These are phyloP conservation scores for Lepidium africanum DNA, from an alignment of 345 rosid species.

Conservation along the genomic window DNA sequence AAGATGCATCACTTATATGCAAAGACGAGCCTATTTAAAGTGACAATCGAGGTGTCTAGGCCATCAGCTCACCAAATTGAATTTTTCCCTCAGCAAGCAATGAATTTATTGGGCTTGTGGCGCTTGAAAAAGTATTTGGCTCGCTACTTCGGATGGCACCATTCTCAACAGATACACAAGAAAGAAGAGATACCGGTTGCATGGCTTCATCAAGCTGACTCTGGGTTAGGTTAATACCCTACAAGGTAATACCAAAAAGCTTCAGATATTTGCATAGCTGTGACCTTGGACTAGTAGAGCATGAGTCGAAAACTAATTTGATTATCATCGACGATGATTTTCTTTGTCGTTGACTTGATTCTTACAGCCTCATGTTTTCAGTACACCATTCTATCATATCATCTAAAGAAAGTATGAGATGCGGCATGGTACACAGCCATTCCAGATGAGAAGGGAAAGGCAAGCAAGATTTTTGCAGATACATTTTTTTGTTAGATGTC, in stretches of 20 bases:
- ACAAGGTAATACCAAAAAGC: constrained; percentile 21
- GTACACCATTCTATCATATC: background rate
- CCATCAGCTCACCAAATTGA: constrained; percentile 74
- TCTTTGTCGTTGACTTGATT: background rate
- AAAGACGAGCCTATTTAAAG: constrained; percentile 4
- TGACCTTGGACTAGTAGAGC: background rate
- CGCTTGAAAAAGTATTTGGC: constrained; percentile 53
- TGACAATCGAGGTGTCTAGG: constrained; percentile 16
- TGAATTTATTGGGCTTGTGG: constrained; percentile 66
- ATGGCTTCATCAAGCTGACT: constrained; percentile 87
- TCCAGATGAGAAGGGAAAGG: background rate
- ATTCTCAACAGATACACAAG: constrained; percentile 62
- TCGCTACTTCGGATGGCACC: constrained; percentile 40
- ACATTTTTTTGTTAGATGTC: background rate
- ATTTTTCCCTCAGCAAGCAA: constrained; percentile 93
- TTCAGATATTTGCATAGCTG: background rate
- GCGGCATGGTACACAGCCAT: background rate
- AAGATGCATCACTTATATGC: background rate
- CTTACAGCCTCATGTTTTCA: background rate
- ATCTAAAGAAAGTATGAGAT: background rate
- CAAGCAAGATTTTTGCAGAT: background rate
- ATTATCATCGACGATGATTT: background rate
- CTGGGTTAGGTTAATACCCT: constrained; percentile 80
- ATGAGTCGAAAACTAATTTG: background rate
- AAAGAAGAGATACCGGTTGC: constrained; percentile 70